A percentile compares a stretch with the other conserved stretches of the same genome.
Conservation (phyloP, 371 early-diverging fungal genomes). For the Zychaea mexicana region DNA sequence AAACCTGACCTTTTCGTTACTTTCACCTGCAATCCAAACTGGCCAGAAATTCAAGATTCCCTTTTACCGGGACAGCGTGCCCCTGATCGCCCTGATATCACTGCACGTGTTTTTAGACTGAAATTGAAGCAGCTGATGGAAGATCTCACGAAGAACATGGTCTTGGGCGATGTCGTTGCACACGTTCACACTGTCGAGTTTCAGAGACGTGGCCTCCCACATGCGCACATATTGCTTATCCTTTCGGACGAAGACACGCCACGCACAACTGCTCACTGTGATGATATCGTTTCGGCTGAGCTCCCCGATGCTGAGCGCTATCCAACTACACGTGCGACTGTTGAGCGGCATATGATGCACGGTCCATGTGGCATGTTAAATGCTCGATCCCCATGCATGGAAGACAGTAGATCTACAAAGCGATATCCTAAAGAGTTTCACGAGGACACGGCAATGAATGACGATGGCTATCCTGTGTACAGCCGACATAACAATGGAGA, state of each 20-base stretch:
- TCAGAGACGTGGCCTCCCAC: conserved; percentile 32
- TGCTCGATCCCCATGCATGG: conserved; percentile 25
- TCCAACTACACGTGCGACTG: conserved; percentile 28
- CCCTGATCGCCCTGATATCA: background rate
- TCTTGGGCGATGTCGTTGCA: conserved; percentile 23
- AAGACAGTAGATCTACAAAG: conserved; percentile 9
- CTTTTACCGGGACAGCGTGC: background rate
- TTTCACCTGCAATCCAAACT: background rate
- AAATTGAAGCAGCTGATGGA: conserved; percentile 6
- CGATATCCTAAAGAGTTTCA: conserved; percentile 19
- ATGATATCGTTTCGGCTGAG: conserved; percentile 29
- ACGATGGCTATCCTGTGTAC: conserved; percentile 8
- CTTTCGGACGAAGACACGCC: conserved; percentile 16
- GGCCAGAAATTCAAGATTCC: background rate
- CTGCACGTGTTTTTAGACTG: background rate
- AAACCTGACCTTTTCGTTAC: background rate
- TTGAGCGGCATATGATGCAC: conserved; percentile 31
- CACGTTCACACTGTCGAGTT: conserved; percentile 15
- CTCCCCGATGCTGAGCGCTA: conserved; percentile 18
- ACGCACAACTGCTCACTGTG: conserved; percentile 21
- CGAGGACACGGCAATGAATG: conserved; percentile 6
- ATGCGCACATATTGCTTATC: conserved; percentile 34
- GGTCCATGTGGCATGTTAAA: conserved; percentile 25
- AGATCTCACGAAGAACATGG: conserved; percentile 20
- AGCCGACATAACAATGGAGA: conserved; percentile 1